Evolutionary conservation across 2,329 filamentous ascomycete species (phyloP).

Genomic region (Emmonsia crescens): DNA sequence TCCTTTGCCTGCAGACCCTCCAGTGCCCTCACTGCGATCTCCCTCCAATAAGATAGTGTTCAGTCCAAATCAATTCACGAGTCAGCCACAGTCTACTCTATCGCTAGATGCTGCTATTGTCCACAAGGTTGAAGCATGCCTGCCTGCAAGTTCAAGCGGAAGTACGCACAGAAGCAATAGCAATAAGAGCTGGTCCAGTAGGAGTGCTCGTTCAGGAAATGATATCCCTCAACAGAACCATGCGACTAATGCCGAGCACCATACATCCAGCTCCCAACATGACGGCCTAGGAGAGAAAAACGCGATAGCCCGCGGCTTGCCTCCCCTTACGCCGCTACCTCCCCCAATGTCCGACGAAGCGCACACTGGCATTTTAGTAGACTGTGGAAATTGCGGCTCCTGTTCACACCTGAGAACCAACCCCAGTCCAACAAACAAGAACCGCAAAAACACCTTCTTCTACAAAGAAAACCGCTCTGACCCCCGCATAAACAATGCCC

Average conservation of each 20-base stretch:
- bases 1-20: conserved; percentile 16
- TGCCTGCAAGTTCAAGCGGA: background rate
- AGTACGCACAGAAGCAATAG: conserved; percentile 1
- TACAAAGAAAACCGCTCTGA: background rate
- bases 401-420: background rate
- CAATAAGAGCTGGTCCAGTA: conserved; percentile 3
- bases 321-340: background rate
- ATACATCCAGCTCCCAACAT: background rate
- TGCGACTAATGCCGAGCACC: background rate
- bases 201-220: background rate
- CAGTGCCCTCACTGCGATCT: conserved; percentile 2
- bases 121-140: background rate
- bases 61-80: background rate
- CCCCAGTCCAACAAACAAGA: background rate
- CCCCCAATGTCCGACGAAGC: background rate
- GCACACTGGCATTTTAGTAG: background rate
- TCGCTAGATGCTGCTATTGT: background rate
- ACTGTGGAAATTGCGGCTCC: background rate
- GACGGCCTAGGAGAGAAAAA: background rate
- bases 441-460: conserved; percentile 2
- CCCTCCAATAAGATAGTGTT: background rate
- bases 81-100: background rate
- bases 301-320: background rate
- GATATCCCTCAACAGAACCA: background rate
- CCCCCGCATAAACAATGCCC: background rate